Base-by-base conservation (phyloP, 495 filamentous ascomycete species). In the Bacidia gigantensis region DNA sequence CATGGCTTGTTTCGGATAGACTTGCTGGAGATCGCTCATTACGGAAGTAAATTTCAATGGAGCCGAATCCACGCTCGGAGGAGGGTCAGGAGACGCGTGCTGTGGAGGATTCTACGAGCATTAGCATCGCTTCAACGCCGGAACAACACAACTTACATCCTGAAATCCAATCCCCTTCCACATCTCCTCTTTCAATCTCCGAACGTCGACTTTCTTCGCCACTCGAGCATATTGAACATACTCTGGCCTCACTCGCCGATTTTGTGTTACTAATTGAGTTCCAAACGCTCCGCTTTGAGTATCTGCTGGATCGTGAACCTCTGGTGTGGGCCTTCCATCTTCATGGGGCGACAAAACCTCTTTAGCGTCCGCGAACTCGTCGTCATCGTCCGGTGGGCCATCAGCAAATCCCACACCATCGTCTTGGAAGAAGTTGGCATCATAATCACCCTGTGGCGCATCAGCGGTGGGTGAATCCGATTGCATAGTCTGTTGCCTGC, bases 401-500 rank as follows among this genome's bases (percentile, higher is more conserved):
- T 81, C 82, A 3, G 79, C 75, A 56, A 85, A 81, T 32, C 82
- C 80, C 50, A 95, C 73, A n/a, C 80, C 87, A 64, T 95, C 90
- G 62, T 96, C 92, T 60, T 99, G 92, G 72, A 97, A 99, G 77
- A 97, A 99, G 58, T 97, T 86, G 43, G 93, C 92, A 68, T 97
- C 88, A 64, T 97, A 99, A 60, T 92, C 72, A 43, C 80, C 82
- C 39, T 70, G 64, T 65, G 62, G 80, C 10, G 64, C 71, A 7
- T 69, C 72, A 12, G 71, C 85, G 53, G 82, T 71, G 0, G 74
- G 73, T 11, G 70, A 64, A 2, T 62, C 62, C 3, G 65, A 68
- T 24, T 72, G 69, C 26, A 70, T 70, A 56, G 66, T 62, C 50
- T 69, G 69, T 47, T 89, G 81, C 61, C 89, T 82, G 40, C 76